These are phyloP conservation scores for Aspergillus baeticus DNA, from an alignment of 495 filamentous ascomycete species.

Conservation along the genomic window DNA sequence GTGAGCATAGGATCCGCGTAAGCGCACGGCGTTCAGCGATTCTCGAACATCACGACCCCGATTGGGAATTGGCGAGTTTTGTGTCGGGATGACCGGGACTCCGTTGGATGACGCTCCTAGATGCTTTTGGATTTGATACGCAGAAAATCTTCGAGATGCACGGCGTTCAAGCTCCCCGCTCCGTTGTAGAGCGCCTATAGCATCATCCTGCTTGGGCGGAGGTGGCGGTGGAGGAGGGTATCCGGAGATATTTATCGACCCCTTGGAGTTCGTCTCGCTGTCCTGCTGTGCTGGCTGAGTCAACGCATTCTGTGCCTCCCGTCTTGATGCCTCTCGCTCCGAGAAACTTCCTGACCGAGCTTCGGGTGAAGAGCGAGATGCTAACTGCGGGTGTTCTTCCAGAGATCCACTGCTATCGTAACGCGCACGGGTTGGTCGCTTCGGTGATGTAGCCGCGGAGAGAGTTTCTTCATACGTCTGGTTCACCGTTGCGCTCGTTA, in stretches of 20 bases:
- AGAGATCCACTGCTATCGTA: constrained; percentile 50
- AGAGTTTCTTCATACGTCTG: constrained; percentile 64
- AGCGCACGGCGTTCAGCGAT: constrained; percentile 87
- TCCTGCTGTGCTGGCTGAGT: constrained; percentile 61
- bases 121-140: constrained; percentile 93
- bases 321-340: constrained; percentile 45
- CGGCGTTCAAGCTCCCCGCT: constrained; percentile 90
- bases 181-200: constrained; percentile 83
- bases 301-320: constrained; percentile 48
- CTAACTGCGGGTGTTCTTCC: constrained; percentile 41
- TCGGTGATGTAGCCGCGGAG: constrained; percentile 34
- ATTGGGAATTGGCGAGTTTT: constrained; percentile 86
- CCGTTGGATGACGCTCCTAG: constrained; percentile 77
- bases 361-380: constrained; percentile 46
- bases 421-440: constrained; percentile 39
- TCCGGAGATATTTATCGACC: constrained; percentile 26
- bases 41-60: constrained; percentile 85
- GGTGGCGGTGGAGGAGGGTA: constrained; percentile 70
- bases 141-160: constrained; percentile 88
- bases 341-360: constrained; percentile 26
- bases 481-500: constrained; percentile 61
- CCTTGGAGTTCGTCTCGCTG: constrained; percentile 38
- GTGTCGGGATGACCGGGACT: constrained; percentile 80
- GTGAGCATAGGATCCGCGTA: constrained; percentile 67
- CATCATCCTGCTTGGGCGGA: constrained; percentile 82